Percentiles rank a stretch among this genome's conserved stretches.
Conservation (phyloP, 768 basidiomycete genomes). For the Hydnum rufescens region DNA sequence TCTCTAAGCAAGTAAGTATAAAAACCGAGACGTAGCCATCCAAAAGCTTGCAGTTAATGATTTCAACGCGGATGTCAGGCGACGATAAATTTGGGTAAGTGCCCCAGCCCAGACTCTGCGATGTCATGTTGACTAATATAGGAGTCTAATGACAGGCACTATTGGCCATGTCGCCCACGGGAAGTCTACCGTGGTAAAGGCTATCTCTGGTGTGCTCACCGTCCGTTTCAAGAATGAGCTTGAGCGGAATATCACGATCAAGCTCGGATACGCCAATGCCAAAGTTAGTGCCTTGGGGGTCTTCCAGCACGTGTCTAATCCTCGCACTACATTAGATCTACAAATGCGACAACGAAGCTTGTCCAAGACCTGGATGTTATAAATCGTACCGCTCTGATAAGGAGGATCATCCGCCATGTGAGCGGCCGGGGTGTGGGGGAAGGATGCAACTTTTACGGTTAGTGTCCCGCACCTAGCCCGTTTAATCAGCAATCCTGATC, state of each 20-base stretch:
- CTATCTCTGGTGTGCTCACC: slow-evolving; percentile 95
- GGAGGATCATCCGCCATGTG: slow-evolving; percentile 84
- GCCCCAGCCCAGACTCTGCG: neutral
- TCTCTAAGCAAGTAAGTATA: slow-evolving; percentile 75
- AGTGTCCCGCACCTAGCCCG: slow-evolving; percentile 4
- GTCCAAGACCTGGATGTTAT: slow-evolving; percentile 88
- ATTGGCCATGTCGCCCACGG: slow-evolving; percentile 99
- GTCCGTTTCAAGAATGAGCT: slow-evolving; percentile 99
- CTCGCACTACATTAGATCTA: slow-evolving; percentile 48
- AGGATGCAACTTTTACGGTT: slow-evolving; percentile 74
- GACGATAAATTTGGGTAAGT: slow-evolving; percentile 76
- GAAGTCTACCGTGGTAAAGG: slow-evolving; percentile 93
- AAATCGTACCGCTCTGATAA: slow-evolving; percentile 85
- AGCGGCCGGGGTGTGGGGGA: slow-evolving; percentile 76
- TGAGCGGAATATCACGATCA: slow-evolving; percentile 97
- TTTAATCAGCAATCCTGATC: neutral
- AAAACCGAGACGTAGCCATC: no score
- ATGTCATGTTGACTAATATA: neutral
- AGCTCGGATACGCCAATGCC: slow-evolving; percentile 96
- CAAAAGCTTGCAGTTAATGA: neutral
- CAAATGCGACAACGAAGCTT: slow-evolving; percentile 87
- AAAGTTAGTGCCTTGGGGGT: slow-evolving; percentile 36
- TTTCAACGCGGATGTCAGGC: slow-evolving; percentile 32
- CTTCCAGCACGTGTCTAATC: neutral
- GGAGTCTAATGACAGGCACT: slow-evolving; percentile 36